Conservation (phyloP, 2,329 filamentous ascomycete genomes). For the Aspergillus carbonarius region DNA sequence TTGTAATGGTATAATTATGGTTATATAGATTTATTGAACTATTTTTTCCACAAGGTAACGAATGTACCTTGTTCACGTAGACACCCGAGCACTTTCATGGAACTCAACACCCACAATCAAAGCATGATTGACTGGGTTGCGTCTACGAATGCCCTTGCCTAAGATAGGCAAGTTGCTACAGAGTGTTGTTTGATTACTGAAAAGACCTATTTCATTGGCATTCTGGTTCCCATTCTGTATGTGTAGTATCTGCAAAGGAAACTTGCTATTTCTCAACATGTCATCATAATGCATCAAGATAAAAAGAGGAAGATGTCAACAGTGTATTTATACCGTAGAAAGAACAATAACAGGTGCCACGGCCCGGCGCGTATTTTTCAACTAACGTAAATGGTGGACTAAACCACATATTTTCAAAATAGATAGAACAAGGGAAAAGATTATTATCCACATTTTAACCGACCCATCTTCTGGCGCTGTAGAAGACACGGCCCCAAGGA, state of each 20-base stretch:
- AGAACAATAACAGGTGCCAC: neutral
- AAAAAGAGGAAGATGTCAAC: neutral
- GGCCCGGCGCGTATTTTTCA: neutral
- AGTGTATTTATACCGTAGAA: slow-evolving; percentile 5
- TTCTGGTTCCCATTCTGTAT: neutral
- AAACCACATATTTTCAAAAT: neutral
- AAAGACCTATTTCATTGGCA: neutral
- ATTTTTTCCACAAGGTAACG: too few species aligned
- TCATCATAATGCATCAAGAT: slow-evolving; percentile 1
- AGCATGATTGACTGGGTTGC: too few species aligned
- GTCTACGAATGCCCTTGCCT: too few species aligned
- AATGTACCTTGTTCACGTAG: too few species aligned
- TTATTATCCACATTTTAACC: slow-evolving; percentile 47
- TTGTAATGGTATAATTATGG: neutral
- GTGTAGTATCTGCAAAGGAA: neutral
- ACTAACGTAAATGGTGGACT: neutral
- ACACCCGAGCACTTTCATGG: too few species aligned
- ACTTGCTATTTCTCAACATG: neutral
- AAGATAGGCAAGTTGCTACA: too few species aligned
- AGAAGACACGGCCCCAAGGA: slow-evolving; percentile 83
- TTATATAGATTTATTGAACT: neutral
- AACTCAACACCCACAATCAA: too few species aligned
- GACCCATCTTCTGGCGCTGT: slow-evolving; percentile 85
- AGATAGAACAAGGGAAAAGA: neutral
- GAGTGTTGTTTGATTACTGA: neutral